Evolutionary conservation across 140 eudicot genomes (phyloP).

Genomic region (Flaveria floridana): DNA sequence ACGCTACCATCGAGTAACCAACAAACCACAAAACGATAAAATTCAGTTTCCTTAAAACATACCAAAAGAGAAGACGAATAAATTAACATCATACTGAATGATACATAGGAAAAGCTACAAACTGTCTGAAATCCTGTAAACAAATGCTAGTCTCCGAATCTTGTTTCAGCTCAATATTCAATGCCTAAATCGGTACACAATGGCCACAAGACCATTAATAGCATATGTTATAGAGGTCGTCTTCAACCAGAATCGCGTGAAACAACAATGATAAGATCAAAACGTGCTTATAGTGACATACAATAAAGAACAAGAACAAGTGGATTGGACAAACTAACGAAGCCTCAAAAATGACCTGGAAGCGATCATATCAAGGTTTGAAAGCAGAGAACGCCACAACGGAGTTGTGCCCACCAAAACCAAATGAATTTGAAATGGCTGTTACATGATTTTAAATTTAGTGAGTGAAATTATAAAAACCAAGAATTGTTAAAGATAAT

Average conservation of each 20-base stretch:
- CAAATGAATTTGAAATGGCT: constrained; percentile 94
- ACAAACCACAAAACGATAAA: background rate
- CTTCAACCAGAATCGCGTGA: background rate
- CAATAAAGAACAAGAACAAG: constrained; percentile 21
- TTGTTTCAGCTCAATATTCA: constrained; percentile 20
- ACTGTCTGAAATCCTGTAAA: constrained; percentile 12
- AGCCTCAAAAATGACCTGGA: constrained; percentile 14
- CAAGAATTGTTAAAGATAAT: background rate
- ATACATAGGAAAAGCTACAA: constrained; percentile 4
- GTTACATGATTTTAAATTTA: constrained; percentile 31
- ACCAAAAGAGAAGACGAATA: background rate
- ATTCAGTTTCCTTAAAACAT: background rate
- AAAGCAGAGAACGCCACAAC: constrained; percentile 87
- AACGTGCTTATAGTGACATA: constrained; percentile 10
- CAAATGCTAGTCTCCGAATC: constrained; percentile 6
- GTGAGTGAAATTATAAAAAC: background rate
- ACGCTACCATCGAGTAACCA: background rate
- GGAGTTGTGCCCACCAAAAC: constrained; percentile 92
- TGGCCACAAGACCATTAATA: constrained; percentile 11
- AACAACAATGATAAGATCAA: background rate
- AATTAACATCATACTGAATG: background rate
- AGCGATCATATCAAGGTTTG: constrained; percentile 49
- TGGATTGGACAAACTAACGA: background rate
- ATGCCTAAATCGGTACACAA: constrained; percentile 1
- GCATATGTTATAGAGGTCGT: background rate